phyloP scores from a whole-genome alignment of 2,329 filamentous ascomycete species.

The Lomentospora prolificans region DNA sequence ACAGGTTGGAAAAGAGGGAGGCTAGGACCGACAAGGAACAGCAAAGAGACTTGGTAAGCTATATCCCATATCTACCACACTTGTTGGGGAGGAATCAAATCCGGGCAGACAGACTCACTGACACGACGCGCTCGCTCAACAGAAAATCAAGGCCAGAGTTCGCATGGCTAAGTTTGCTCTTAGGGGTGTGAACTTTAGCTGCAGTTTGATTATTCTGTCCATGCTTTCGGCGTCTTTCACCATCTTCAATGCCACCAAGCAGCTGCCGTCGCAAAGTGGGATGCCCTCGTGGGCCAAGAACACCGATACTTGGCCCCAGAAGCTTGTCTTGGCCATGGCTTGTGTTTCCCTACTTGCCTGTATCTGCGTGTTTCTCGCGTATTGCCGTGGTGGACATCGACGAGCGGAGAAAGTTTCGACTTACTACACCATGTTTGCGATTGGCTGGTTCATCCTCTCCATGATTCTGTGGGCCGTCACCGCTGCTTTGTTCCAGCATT shows the following conservation, averaged over 20 bases:
- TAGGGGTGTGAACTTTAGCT: slow-evolving; percentile 94
- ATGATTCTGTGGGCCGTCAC: slow-evolving; percentile 87
- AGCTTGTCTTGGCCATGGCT: slow-evolving; percentile 68
- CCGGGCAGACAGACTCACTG: background rate
- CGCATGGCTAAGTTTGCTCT: slow-evolving; percentile 90
- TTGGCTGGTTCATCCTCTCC: slow-evolving; percentile 88
- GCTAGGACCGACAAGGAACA: slow-evolving; percentile 75
- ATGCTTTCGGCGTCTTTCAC: slow-evolving; percentile 82
- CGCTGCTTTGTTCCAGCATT: slow-evolving; percentile 73
- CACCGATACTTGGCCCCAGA: slow-evolving; percentile 83
- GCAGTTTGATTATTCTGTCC: slow-evolving; percentile 84
- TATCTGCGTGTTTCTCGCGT: slow-evolving; percentile 70
- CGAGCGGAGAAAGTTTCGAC: slow-evolving; percentile 87
- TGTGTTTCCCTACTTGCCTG: slow-evolving; percentile 73
- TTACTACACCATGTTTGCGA: slow-evolving; percentile 91
- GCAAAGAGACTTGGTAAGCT: slow-evolving; percentile 73
- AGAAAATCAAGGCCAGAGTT: slow-evolving; percentile 90
- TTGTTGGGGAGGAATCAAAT: too few relatives aligned
- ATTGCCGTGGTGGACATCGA: slow-evolving; percentile 79
- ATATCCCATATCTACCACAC: too few relatives aligned
- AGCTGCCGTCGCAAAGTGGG: slow-evolving; percentile 64
- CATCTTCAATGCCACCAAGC: slow-evolving; percentile 83
- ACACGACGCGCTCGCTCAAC: too few relatives aligned
- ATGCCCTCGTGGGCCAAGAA: slow-evolving; percentile 75
- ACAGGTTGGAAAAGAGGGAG: slow-evolving; percentile 77